Evolutionary conservation across 208 protist species (phyloP), one percentile per base, ranked within the genome.

Genomic region (Trypanosoma cruzi): DNA sequence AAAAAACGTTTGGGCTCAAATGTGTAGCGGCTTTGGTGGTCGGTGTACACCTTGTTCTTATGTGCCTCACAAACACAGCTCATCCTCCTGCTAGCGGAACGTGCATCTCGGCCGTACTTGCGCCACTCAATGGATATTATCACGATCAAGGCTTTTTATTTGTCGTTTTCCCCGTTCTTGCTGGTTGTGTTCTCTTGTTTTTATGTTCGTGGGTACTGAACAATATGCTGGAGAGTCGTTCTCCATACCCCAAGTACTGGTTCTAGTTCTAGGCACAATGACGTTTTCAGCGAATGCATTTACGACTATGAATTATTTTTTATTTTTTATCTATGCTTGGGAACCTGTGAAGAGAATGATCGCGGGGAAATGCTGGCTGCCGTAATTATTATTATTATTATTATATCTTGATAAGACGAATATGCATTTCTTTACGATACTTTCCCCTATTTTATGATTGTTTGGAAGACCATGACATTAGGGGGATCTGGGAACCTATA

Each of bases 221-320:
- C 62, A 93, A 91, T 62, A 31, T 89, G 0, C 55, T 90, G 10
- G 57, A 62, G 7, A 69, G 75, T 26, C 82, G 83, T 1, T 77
- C 75, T 28, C 88, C 85, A n/a, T 93, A 86, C 67, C 85, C 85
- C 11, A 71, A 82, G 53, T 89, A 88, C 54, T 88, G 85, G 83
- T 91, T 64, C 67, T 63, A 64, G 42, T 24, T 31, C n/a, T 20
- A 28, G n/a, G 4, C 42, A 64, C 10, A 61, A 46, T 37, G 22
- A 61, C 6, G 0, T 46, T 26, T 26, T 61, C 22, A 46, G n/a
- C 37, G 32, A 54, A 54, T 24, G 14, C 8, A 24, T 18, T 18
- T 54, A 22, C 22, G 6, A 54, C 22, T 7, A 54, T n/a, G 5
- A 7, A 29, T 54, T 29, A 44, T 44, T 13, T 44, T n/a, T n/a